Conservation (phyloP, 352 stramenopile species). For the Aphanomyces cochlioides region DNA sequence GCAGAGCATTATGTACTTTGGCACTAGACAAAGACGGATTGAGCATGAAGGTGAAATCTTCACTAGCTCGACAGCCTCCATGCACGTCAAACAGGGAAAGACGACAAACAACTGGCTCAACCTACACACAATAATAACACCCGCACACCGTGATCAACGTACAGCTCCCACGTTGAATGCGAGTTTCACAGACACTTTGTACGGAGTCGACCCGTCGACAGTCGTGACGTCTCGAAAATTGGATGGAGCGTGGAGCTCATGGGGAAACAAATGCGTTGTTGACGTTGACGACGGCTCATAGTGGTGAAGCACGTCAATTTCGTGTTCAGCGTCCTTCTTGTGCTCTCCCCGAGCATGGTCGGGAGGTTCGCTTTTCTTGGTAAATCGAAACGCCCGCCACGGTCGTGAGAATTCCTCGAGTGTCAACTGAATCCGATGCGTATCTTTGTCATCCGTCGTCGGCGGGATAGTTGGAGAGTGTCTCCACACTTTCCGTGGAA, state of each 20-base stretch:
- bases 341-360: not conserved
- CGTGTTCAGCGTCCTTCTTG: not conserved
- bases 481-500: constrained; percentile 9
- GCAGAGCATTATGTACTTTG: not conserved
- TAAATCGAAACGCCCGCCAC: constrained; percentile 6
- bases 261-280: not conserved
- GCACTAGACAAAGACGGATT: constrained; percentile 1
- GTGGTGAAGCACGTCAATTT: constrained; percentile 1
- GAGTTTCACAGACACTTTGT: constrained; percentile 11
- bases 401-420: constrained; percentile 9
- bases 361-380: not conserved
- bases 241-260: constrained; percentile 1
- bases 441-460: not conserved
- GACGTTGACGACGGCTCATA: constrained; percentile 10
- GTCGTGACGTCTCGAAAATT: constrained; percentile 18
- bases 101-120: constrained; percentile 59
- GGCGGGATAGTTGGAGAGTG: not conserved
- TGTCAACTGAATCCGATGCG: not conserved
- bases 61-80: constrained; percentile 48
- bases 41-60: constrained; percentile 60
- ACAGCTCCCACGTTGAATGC: constrained; percentile 7
- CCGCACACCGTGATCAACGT: not conserved
- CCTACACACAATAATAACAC: constrained; percentile 32
- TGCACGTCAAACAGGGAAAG: constrained; percentile 62
- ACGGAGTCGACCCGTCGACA: constrained; percentile 16